A percentile compares a stretch with the other conserved stretches of the same genome.
These are phyloP conservation scores for Leccinum arenicola DNA, from an alignment of 768 basidiomycete species.

Conservation along the genomic window DNA sequence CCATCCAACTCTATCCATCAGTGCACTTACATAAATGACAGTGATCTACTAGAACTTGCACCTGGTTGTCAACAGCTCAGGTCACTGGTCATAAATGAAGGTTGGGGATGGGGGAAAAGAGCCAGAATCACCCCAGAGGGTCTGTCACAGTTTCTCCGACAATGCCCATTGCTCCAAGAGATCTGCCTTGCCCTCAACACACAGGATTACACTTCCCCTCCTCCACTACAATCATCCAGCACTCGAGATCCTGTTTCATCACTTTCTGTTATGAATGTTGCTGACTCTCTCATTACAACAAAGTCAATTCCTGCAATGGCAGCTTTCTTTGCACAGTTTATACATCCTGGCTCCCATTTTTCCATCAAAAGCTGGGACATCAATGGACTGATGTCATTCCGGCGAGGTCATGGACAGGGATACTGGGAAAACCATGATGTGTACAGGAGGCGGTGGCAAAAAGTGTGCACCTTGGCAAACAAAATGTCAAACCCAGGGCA, in stretches of 20 bases:
- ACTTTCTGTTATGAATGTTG: neutral
- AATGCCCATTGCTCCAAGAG: neutral
- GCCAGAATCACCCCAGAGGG: neutral
- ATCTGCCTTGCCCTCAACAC: neutral
- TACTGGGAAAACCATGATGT: neutral
- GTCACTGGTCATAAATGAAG: no score
- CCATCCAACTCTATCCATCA: neutral
- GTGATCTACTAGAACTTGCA: neutral
- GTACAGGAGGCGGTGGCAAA: neutral
- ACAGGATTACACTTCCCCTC: neutral
- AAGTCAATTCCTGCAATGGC: neutral
- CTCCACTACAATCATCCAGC: no score
- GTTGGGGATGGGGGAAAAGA: no score
- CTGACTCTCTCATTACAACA: neutral
- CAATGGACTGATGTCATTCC: no score
- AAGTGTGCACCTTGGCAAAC: neutral
- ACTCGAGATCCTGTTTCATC: no score
- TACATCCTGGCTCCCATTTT: neutral
- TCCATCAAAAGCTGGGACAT: neutral
- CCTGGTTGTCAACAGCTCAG: neutral
- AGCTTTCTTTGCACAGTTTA: neutral
- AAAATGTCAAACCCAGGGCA: neutral
- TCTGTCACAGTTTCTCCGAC: neutral
- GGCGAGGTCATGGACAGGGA: no score
- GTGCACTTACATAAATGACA: neutral